phyloP scores from a whole-genome alignment of 768 basidiomycete genomes.

The Rhodosporidiobolus odoratus region DNA sequence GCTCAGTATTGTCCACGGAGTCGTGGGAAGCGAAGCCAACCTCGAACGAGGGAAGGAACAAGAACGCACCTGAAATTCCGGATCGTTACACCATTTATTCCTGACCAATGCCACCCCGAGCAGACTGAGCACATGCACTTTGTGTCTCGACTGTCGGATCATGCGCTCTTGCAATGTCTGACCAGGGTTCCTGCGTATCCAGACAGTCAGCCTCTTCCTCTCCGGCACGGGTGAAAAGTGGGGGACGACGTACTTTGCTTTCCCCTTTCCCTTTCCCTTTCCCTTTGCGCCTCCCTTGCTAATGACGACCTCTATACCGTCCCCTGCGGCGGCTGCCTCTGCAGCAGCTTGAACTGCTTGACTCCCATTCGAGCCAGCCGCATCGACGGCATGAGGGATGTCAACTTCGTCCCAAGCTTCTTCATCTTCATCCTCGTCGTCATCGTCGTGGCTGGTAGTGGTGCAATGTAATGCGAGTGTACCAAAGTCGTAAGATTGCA shows the following conservation, averaged over 20 bases:
- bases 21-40: too few relatives aligned
- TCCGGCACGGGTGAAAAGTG: background rate
- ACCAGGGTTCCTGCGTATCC: constrained; percentile 20
- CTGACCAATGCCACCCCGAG: constrained; percentile 67
- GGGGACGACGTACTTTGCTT: constrained; percentile 42
- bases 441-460: background rate
- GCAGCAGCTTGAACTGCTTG: constrained; percentile 2
- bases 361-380: background rate
- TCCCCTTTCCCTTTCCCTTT: constrained; percentile 45
- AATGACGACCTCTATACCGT: constrained; percentile 66
- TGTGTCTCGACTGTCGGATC: constrained; percentile 73
- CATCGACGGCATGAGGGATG: constrained; percentile 6
- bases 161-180: constrained; percentile 55
- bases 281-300: background rate
- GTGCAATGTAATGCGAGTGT: too few relatives aligned
- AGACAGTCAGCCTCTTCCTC: too few relatives aligned
- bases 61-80: constrained; percentile 66
- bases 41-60: background rate
- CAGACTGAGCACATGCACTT: constrained; percentile 77
- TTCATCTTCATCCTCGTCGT: constrained; percentile 28
- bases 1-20: too few relatives aligned
- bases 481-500: background rate
- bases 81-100: constrained; percentile 79
- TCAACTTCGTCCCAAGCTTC: constrained; percentile 40
- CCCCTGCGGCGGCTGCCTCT: background rate